phyloP scores from a whole-genome alignment of 2,329 filamentous ascomycete genomes.

The Fonsecaea erecta region DNA sequence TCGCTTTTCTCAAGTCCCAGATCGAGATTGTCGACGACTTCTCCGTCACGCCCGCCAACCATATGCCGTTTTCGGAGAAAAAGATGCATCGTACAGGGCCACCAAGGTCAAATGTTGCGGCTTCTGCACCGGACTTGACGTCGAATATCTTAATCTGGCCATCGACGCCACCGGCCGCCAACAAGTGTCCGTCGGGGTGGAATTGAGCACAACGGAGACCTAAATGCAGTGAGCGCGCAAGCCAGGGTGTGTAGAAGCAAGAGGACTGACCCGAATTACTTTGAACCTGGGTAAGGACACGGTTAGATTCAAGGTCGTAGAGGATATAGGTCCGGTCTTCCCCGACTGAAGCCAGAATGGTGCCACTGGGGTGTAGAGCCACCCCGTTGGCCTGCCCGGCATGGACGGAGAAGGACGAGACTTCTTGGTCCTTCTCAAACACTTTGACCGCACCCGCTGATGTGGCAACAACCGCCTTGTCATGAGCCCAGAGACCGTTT shows the following conservation, averaged over 20 bases:
- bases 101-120: constrained; percentile 69
- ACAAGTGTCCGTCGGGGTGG: constrained; percentile 94
- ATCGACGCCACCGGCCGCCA: constrained; percentile 79
- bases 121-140: constrained; percentile 75
- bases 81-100: constrained; percentile 74
- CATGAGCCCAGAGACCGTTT: constrained; percentile 61
- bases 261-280: constrained; percentile 72
- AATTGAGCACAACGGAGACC: constrained; percentile 79
- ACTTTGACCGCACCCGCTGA: constrained; percentile 79
- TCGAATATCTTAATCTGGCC: constrained; percentile 89
- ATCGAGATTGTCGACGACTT: constrained; percentile 79
- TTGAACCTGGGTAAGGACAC: constrained; percentile 76
- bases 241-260: not conserved
- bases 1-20: constrained; percentile 88
- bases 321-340: constrained; percentile 90
- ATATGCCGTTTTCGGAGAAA: constrained; percentile 97
- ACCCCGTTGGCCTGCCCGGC: constrained; percentile 79
- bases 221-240: constrained; percentile 42
- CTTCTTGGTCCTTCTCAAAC: constrained; percentile 70
- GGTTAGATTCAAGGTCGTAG: constrained; percentile 74
- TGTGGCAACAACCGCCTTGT: constrained; percentile 73
- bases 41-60: constrained; percentile 83
- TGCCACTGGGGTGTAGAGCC: constrained; percentile 79
- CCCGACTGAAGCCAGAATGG: constrained; percentile 83
- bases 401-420: constrained; percentile 76